Evolutionary conservation across 176 grass and related monocot genomes (phyloP), one percentile per base, ranked within the genome.

Genomic region (Phoenix roebelenii): DNA sequence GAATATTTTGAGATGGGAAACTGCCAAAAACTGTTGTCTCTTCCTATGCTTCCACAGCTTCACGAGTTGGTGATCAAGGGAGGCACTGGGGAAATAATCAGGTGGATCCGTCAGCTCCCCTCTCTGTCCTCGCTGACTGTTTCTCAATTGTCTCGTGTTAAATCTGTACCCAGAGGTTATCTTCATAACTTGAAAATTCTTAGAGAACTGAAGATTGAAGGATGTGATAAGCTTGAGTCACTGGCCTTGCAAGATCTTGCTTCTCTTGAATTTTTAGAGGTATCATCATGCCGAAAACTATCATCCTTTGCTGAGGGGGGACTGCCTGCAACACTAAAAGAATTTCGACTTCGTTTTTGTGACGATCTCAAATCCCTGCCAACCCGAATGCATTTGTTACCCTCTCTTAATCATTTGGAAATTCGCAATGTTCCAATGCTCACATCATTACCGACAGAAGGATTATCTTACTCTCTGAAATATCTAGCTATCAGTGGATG

Each of bases 281-380:
- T 66, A 66, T 66, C 61, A 15, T 80, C 70, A 60, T 80, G 77
- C 77, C 62, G 28, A 15, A 68, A 64, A 50, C 70, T 68, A 55
- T 39, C 62, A 30, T 25, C 59, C 15, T 60, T 80, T 57, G 72
- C 77, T 0, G 26, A 52, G 49, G 49, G 29, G 28, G 51, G 4
- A 3, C 10, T 74, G 55, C 49, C 1, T 6, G 28, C 28, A n/a
- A 54, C 71, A 49, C 54, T 68, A 48, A 67, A 29, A 25, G 50
- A 61, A 35, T 49, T 80, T 1, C 59, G 25, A 23, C 59, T 80
- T 18, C 2, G n/a, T 55, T 15, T 54, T 17, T 80, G 77, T 50
- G 14, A 17, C 60, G 63, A 61, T 48, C 70, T 68, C 55, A 57
- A 16, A 6, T 61, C 65, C 59, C 61, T 79, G 51, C 76, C 60